Conservation (phyloP, 257 asterid genomes). For the Solanum piurae region DNA sequence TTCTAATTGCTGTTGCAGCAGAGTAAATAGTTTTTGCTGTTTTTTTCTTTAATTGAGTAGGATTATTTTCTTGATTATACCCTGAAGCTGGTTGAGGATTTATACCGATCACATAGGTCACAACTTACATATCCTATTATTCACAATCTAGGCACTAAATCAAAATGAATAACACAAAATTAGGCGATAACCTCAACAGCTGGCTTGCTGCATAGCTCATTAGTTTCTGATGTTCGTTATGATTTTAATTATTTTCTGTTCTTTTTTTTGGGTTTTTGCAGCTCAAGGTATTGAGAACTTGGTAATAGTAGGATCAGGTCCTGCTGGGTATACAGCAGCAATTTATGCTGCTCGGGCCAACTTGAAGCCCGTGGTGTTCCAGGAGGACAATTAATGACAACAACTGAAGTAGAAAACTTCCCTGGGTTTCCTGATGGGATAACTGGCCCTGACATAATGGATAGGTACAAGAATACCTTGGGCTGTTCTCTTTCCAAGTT, state of each 20-base stretch:
- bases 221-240: background rate
- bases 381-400: slow-evolving; percentile 96
- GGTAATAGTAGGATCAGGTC: slow-evolving; percentile 96
- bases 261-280: slow-evolving; percentile 11
- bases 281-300: slow-evolving; percentile 58
- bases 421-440: slow-evolving; percentile 98
- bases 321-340: slow-evolving; percentile 95
- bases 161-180: background rate
- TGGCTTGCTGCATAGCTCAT: background rate
- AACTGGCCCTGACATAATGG: slow-evolving; percentile 98
- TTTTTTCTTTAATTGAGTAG: background rate
- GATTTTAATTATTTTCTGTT: background rate
- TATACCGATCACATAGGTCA: background rate
- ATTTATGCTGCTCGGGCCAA: slow-evolving; percentile 91
- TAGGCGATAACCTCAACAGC: background rate
- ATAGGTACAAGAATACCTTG: slow-evolving; percentile 35
- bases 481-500: background rate
- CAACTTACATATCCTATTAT: background rate
- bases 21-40: background rate
- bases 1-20: background rate
- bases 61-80: background rate
- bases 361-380: slow-evolving; percentile 86
- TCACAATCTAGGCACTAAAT: background rate
- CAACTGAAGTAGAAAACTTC: slow-evolving; percentile 91
- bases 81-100: background rate